Evolutionary conservation across 257 asterid genomes (phyloP).

Genomic region (Gentiana straminea): DNA sequence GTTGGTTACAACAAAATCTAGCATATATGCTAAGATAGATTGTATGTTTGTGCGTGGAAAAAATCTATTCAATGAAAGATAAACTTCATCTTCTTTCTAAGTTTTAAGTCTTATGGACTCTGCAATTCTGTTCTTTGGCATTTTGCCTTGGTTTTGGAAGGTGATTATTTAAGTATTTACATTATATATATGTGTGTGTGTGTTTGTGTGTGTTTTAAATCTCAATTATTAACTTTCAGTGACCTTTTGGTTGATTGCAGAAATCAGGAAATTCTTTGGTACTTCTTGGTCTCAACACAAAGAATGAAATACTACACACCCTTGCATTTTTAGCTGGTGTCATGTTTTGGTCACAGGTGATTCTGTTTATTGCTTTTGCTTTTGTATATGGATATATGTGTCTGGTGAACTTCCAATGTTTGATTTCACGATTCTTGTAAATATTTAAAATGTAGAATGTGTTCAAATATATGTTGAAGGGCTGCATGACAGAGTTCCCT

Average conservation of each 20-base stretch:
- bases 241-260: slow-evolving; percentile 31
- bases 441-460: too few species aligned
- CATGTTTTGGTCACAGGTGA: slow-evolving; percentile 94
- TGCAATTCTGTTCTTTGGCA: slow-evolving; percentile 62
- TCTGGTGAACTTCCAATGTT: too few species aligned
- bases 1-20: too few species aligned
- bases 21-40: too few species aligned
- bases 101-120: slow-evolving; percentile 45
- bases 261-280: slow-evolving; percentile 61
- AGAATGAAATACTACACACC: slow-evolving; percentile 76
- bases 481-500: too few species aligned
- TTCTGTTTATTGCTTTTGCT: slow-evolving; percentile 1
- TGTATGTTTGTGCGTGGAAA: too few species aligned
- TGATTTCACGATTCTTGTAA: too few species aligned
- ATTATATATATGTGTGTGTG: too few species aligned
- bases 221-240: slow-evolving; percentile 2
- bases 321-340: slow-evolving; percentile 89
- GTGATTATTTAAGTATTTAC: slow-evolving; percentile 24
- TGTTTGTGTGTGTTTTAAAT: not conserved
- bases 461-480: too few species aligned
- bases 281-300: slow-evolving; percentile 53
- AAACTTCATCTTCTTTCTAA: too few species aligned
- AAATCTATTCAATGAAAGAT: too few species aligned
- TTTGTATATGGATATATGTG: too few species aligned
- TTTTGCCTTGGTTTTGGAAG: slow-evolving; percentile 98